Evolutionary conservation across 139 green algal species (phyloP), one percentile per base, ranked within the genome.

Genomic region (Yamagishiella unicocca): DNA sequence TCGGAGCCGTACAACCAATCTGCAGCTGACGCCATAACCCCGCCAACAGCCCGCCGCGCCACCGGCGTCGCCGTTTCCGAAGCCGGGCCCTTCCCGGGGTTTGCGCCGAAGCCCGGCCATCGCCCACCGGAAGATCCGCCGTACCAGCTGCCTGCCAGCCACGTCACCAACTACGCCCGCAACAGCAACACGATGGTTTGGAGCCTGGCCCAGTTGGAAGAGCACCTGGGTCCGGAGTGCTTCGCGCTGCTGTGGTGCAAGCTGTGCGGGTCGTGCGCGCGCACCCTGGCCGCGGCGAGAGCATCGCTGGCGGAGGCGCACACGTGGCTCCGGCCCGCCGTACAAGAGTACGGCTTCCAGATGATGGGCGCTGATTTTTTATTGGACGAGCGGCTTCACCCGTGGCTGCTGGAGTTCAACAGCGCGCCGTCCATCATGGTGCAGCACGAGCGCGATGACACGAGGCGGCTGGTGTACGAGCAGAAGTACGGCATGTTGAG

Each of bases 381-480:
- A 40, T 24, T 95, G 54, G 92, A 94, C 45, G 83, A 90, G 0
- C n/a, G 61, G 4, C 31, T 91, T 66, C 46, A 50, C 2, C 67
- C 82, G 0, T 95, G 92, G 92, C 83, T 95, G 71, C 89, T 95
- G 24, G 92, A 95, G 88, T 83, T 94, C 58, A 95, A 95, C 88
- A 92, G 87, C 83, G 68, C 90, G 9, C 92, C 92, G 0, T 91
- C 83, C 4, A 93, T 92, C 40, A 94, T 94, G 91, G 88, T 90
- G 31, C 71, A 89, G 64, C 90, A 93, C 76, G 73, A 66, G 22
- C 33, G 81, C 29, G n/a, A 54, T 2, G 46, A 5, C 12, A 73
- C 58, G 0, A 38, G 35, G 14, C 1, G 1, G 5, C 67, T 91
- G 1, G 90, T 93, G 14, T 53, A 88, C 31, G 24, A 84, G n/a